phyloP scores from a whole-genome alignment of 805 yeast species.

The Kurtzmaniella fragi region DNA sequence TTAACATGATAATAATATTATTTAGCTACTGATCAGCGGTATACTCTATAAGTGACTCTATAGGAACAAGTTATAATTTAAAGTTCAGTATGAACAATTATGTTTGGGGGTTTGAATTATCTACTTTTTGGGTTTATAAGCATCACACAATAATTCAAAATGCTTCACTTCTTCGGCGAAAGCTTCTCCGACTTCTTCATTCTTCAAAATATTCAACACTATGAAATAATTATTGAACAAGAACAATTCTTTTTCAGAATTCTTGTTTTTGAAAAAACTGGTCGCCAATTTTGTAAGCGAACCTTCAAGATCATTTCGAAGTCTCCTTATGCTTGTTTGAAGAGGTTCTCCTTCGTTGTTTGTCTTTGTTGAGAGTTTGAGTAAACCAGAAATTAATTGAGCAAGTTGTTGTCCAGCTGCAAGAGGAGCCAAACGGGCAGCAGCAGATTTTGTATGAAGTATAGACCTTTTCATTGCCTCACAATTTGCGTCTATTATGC shows the following conservation, averaged over 20 bases:
- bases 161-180: constrained; percentile 34
- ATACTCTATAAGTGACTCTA: not conserved
- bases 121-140: constrained; percentile 19
- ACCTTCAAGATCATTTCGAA: constrained; percentile 77
- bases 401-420: constrained; percentile 78
- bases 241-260: constrained; percentile 59
- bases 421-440: constrained; percentile 36
- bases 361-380: constrained; percentile 41
- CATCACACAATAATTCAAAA: constrained; percentile 35
- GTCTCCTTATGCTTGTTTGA: constrained; percentile 58
- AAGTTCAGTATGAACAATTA: no score
- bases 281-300: constrained; percentile 61
- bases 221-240: constrained; percentile 68
- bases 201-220: constrained; percentile 50
- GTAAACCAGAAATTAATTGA: constrained; percentile 61
- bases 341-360: constrained; percentile 58
- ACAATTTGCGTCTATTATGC: constrained; percentile 71
- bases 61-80: not conserved
- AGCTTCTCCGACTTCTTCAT: constrained; percentile 26
- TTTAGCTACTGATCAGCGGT: no score
- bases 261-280: constrained; percentile 27
- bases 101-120: no score
- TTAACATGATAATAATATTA: no score
- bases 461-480: constrained; percentile 56
- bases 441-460: constrained; percentile 20